A percentile compares a stretch with the other conserved stretches of the same genome.
phyloP scores from a whole-genome alignment of 306 rosid genomes.

The Cucurbita ficifolia region DNA sequence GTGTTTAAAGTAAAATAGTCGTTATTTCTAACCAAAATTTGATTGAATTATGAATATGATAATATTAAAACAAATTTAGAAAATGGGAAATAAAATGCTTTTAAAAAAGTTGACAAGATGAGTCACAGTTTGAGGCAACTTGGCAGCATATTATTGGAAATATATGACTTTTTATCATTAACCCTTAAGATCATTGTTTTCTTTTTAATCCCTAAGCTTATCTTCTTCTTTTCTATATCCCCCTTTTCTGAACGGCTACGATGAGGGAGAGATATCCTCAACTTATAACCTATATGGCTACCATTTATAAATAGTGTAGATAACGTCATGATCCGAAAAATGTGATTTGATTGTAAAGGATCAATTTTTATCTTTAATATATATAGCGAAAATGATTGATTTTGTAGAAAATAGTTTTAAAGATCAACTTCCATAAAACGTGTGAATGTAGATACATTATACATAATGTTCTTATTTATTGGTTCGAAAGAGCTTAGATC shows the following conservation, averaged over 20 bases:
- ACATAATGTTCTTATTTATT: no score
- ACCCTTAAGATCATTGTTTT: not conserved
- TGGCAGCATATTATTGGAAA: not conserved
- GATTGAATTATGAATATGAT: no score
- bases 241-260: not conserved
- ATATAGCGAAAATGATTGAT: not conserved
- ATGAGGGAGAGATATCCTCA: not conserved
- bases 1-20: no score
- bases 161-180: not conserved
- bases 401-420: not conserved
- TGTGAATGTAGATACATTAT: no score
- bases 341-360: not conserved
- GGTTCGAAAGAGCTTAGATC: no score
- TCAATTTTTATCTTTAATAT: not conserved
- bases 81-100: not conserved
- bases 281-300: not conserved
- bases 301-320: not conserved
- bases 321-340: not conserved
- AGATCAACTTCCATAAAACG: not conserved
- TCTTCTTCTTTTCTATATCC: not conserved
- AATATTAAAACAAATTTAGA: not conserved
- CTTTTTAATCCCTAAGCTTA: not conserved
- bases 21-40: no score
- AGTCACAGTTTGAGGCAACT: not conserved
- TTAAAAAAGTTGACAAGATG: slow-evolving; percentile 4